Evolutionary conservation across 306 rosid species (phyloP).

Genomic region (Benincasa hispida): DNA sequence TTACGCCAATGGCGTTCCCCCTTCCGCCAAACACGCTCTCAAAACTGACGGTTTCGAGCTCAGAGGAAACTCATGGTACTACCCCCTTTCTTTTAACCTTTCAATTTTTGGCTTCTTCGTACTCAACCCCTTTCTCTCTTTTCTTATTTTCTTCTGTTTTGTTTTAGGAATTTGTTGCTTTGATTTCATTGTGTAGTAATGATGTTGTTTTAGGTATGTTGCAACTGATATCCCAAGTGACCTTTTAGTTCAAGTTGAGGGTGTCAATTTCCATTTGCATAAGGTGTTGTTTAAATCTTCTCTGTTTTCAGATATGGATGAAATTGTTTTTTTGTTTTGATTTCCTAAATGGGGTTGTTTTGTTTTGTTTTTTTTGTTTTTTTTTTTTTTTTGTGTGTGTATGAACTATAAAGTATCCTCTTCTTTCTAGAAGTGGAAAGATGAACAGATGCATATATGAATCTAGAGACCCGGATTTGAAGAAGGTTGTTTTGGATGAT

Average conservation of each 20-base stretch:
- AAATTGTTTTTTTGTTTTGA: neutral
- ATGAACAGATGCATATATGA: slow-evolving; percentile 70
- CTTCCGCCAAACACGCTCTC: slow-evolving; percentile 56
- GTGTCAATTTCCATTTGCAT: slow-evolving; percentile 61
- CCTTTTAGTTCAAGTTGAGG: slow-evolving; percentile 57
- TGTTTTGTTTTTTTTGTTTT: too few species aligned
- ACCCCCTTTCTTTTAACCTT: neutral
- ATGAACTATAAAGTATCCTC: slow-evolving; percentile 40
- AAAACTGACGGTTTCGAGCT: slow-evolving; percentile 82
- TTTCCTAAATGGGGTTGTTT: neutral
- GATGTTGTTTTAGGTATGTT: slow-evolving; percentile 45
- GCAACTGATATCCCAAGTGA: slow-evolving; percentile 94
- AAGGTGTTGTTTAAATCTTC: slow-evolving; percentile 37
- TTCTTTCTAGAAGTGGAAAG: slow-evolving; percentile 91
- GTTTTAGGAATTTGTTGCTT: neutral
- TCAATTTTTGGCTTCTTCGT: neutral
- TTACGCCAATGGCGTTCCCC: slow-evolving; percentile 51
- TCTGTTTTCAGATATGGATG: neutral
- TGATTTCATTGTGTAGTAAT: neutral
- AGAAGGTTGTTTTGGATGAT: slow-evolving; percentile 61
- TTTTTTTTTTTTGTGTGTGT: slow-evolving; percentile 9
- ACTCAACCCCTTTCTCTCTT: too few species aligned
- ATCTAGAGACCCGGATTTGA: slow-evolving; percentile 47
- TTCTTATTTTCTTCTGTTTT: neutral
- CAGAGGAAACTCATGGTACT: slow-evolving; percentile 80